phyloP scores from a whole-genome alignment of 805 yeast species.

The Saccharomycopsis fermentans region DNA sequence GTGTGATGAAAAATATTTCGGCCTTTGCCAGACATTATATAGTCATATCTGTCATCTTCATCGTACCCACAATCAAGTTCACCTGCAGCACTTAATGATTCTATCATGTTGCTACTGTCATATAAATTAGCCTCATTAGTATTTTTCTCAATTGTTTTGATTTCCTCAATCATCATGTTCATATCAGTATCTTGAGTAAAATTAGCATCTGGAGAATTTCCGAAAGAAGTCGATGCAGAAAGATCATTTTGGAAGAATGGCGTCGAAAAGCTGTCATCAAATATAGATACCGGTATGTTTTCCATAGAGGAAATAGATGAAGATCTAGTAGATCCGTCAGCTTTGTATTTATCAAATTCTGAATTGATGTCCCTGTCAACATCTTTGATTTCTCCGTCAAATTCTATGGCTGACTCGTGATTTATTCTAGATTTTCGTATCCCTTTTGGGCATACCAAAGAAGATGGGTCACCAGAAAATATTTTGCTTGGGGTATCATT shows the following conservation, averaged over 20 bases:
- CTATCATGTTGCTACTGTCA: background rate
- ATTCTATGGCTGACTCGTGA: background rate
- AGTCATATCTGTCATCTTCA: background rate
- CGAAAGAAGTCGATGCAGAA: background rate
- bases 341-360: background rate
- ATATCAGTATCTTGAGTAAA: background rate
- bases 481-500: background rate
- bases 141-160: background rate
- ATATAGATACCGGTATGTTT: background rate
- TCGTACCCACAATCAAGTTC: background rate
- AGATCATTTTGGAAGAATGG: background rate
- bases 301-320: background rate
- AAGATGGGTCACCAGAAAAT: background rate
- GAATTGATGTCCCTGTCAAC: background rate
- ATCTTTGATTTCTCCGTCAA: background rate
- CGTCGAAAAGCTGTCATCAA: background rate
- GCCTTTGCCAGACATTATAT: background rate
- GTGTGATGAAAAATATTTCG: background rate
- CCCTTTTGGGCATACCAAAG: background rate
- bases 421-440: background rate
- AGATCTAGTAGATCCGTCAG: background rate
- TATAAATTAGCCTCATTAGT: background rate
- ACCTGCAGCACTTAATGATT: background rate
- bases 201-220: background rate
- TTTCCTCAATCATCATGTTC: background rate